A percentile compares a stretch with the other conserved stretches of the same genome.
phyloP scores from a whole-genome alignment of 805 yeast genomes.

The Saturnispora ahearnii region DNA sequence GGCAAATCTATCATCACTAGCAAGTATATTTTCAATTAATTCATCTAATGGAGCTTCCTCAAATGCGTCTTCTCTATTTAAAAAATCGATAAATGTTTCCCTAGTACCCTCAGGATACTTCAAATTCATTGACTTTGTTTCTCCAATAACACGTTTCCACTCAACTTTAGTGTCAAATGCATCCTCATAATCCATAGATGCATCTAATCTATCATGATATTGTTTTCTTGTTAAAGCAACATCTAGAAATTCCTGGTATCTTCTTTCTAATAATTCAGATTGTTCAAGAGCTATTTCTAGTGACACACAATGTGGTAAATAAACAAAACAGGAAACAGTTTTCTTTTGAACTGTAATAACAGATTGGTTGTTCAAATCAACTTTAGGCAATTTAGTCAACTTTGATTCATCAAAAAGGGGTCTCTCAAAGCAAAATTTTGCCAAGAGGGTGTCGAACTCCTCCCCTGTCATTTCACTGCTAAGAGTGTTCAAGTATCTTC shows the following conservation, averaged over 20 bases:
- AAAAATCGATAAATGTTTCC: not conserved
- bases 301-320: conserved; percentile 12
- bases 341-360: not conserved
- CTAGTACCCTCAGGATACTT: conserved; percentile 7
- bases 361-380: not conserved
- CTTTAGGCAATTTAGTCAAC: not conserved
- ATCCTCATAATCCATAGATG: not conserved
- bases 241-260: not conserved
- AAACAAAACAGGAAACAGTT: conserved; percentile 9
- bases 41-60: conserved; percentile 1
- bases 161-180: not conserved
- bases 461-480: not conserved
- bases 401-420: not conserved
- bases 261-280: not conserved
- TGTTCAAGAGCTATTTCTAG: conserved; percentile 12
- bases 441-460: not conserved
- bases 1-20: conserved; percentile 2
- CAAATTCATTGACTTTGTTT: not conserved
- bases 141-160: not conserved
- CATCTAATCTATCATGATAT: not conserved
- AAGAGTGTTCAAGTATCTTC: not conserved
- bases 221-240: not conserved
- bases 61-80: not conserved
- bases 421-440: not conserved
- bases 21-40: not conserved